A percentile compares a stretch with the other conserved stretches of the same genome.
Evolutionary conservation across 192 early-diverging fungal genomes (phyloP).

Genomic region (Mortierella alpina): DNA sequence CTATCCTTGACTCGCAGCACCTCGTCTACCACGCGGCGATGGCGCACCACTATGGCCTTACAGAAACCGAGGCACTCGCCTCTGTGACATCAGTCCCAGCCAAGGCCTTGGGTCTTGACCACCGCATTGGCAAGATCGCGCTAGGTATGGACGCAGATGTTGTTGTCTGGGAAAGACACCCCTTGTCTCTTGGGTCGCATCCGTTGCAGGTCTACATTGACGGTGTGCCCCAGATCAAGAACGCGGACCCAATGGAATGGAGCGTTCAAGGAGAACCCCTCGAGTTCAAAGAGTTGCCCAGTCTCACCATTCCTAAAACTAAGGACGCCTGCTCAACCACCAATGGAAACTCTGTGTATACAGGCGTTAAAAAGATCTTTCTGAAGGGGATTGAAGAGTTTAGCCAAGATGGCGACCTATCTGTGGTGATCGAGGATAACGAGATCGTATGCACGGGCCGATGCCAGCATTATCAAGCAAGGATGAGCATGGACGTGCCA

Average conservation of each 20-base stretch:
- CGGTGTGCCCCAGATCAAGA: conserved; percentile 62
- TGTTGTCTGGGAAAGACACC: conserved; percentile 79
- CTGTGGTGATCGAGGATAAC: conserved; percentile 60
- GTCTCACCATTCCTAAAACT: conserved; percentile 1
- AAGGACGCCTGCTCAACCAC: conserved; percentile 12
- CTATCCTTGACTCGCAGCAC: conserved; percentile 75
- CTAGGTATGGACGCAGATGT: conserved; percentile 81
- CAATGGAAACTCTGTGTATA: conserved; percentile 3
- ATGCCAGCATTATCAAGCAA: background rate
- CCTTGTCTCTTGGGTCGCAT: conserved; percentile 72
- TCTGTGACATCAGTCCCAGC: conserved; percentile 79
- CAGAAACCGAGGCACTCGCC: conserved; percentile 63
- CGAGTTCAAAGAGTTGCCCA: conserved; percentile 9
- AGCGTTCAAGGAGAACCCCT: conserved; percentile 1
- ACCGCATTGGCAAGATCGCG: conserved; percentile 71
- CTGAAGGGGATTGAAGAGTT: conserved; percentile 8
- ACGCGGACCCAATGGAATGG: conserved; percentile 11
- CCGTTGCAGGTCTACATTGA: conserved; percentile 81
- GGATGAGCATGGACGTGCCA: background rate
- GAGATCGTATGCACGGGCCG: conserved; percentile 60
- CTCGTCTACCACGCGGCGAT: conserved; percentile 78
- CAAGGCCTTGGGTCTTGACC: conserved; percentile 68
- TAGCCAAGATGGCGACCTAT: background rate
- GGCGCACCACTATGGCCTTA: conserved; percentile 74
- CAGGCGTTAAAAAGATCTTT: conserved; percentile 21